These are phyloP conservation scores for Tetracladium maxilliforme DNA, from an alignment of 2,329 filamentous ascomycete genomes.

Conservation along the genomic window DNA sequence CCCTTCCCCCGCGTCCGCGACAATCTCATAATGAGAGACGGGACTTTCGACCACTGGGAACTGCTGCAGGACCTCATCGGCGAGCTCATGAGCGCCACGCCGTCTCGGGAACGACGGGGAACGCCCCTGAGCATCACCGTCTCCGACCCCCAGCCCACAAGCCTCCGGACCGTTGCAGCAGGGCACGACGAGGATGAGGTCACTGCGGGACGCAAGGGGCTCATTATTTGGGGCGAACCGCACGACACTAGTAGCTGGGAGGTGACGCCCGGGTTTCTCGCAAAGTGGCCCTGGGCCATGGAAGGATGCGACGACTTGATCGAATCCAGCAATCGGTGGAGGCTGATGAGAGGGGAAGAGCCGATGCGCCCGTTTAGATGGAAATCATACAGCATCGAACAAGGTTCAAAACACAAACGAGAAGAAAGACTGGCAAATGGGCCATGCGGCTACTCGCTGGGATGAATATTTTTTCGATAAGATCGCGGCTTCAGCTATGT, in stretches of 20 bases:
- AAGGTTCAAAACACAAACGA: too few species aligned
- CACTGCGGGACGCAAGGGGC: slow-evolving; percentile 5
- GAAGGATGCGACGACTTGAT: slow-evolving; percentile 7
- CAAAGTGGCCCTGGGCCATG: slow-evolving; percentile 7
- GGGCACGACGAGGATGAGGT: slow-evolving; percentile 4
- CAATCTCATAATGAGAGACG: slow-evolving; percentile 7
- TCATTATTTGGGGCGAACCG: slow-evolving; percentile 9
- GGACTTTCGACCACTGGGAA: slow-evolving; percentile 7
- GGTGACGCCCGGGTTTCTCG: slow-evolving; percentile 6
- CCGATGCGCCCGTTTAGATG: slow-evolving; percentile 1
- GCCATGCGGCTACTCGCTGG: too few species aligned
- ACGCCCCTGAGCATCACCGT: slow-evolving; percentile 3
- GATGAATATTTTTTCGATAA: too few species aligned
- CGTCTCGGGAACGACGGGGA: background rate
- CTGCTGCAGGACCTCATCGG: slow-evolving; percentile 8
- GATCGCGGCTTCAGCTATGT: too few species aligned
- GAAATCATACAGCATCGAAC: too few species aligned
- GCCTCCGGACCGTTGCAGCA: background rate
- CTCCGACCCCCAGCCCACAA: too few species aligned
- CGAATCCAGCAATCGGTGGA: slow-evolving; percentile 7
- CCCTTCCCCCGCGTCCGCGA: slow-evolving; percentile 8
- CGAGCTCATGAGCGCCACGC: slow-evolving; percentile 3
- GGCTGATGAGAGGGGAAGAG: slow-evolving; percentile 6
- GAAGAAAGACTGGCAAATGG: too few species aligned
- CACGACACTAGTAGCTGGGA: slow-evolving; percentile 7